Conservation (phyloP, 2,329 filamentous ascomycete species). For the Scortechinia acanthostroma region DNA sequence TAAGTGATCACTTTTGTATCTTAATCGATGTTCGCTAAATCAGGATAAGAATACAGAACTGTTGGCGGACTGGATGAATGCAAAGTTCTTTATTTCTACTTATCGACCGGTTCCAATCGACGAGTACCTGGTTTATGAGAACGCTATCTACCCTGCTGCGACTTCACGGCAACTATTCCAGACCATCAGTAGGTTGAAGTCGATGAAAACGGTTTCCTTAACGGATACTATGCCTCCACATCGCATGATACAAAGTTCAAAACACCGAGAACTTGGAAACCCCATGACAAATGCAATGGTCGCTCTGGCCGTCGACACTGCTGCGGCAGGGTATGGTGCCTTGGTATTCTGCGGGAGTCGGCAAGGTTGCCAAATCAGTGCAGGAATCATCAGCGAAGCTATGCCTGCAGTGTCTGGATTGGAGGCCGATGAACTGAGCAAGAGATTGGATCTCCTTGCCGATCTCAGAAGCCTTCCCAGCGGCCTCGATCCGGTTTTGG, state of each 20-base stretch:
- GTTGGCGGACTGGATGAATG: conserved; percentile 64
- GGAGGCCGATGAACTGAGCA: conserved; percentile 39
- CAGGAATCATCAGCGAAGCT: conserved; percentile 59
- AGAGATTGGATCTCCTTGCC: conserved; percentile 54
- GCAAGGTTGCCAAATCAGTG: conserved; percentile 58
- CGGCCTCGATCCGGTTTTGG: conserved; percentile 59
- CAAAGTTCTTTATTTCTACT: conserved; percentile 65
- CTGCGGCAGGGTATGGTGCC: conserved; percentile 59
- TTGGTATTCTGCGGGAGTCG: conserved; percentile 71
- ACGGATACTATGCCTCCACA: conserved; percentile 22
- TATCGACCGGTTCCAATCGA: conserved; percentile 72
- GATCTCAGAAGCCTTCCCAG: conserved; percentile 59
- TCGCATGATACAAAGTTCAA: conserved; percentile 43
- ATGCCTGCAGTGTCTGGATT: conserved; percentile 44
- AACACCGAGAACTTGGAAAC: conserved; percentile 54
- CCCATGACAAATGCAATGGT: conserved; percentile 65
- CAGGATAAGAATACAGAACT: conserved; percentile 56
- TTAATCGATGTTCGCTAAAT: conserved; percentile 5
- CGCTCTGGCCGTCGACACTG: conserved; percentile 63
- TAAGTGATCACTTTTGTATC: conserved; percentile 23
- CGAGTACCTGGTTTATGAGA: conserved; percentile 68
- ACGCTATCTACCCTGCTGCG: conserved; percentile 55
- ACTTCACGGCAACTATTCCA: conserved; percentile 50
- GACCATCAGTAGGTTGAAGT: conserved; percentile 41
- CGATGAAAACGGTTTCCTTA: conserved; percentile 15